Base-by-base conservation (phyloP, 1,284 basidiomycete genomes). In the Puccinia polysora region DNA sequence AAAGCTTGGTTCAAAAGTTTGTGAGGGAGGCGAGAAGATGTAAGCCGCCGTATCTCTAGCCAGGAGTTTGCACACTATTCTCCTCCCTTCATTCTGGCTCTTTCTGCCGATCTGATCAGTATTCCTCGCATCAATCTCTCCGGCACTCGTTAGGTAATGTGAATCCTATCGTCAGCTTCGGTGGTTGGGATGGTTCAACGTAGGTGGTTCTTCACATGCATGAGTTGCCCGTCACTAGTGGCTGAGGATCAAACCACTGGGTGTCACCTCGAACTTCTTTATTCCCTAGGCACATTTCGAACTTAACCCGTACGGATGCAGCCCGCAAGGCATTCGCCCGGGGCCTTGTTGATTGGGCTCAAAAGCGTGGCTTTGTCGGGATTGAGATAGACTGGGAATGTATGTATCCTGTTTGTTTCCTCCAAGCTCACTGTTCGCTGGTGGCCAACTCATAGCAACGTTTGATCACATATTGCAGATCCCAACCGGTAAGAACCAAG, bases 261-360 rank as follows among this genome's bases (percentile, higher is more conserved):
- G 6, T 45, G 10, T 40, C 40, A 23, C 20, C 3, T 47, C 32
- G 20, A 45, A 12, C 18, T 30, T 23, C 30, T 28, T 49, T 36
- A 8, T 52, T 10, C 20, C 28, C 6, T 45, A 63, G 60, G 4
- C 23, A 49, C 30, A 25, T 63, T 28, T 63, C 60, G 14, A 63
- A 45, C 18, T 20, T 63, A 20, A 36, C 38, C 1, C 14, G 15
- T 20, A 45, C 34, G 34, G 34, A 45, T n/a, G 6, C n/a, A 25
- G 28, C 45, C 18, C 60, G 60, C 34, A 20, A 45, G 38, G 49
- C 45, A 63, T 63, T 40, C 43, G 60, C 60, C n/a, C 20, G n/a
- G 14, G 38, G 23, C 34, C 34, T 60, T 7, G 36, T n/a, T n/a
- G n/a, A n/a, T n/a, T n/a, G n/a, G n/a, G n/a, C n/a, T n/a, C n/a